A percentile compares a stretch with the other conserved stretches of the same genome.
Evolutionary conservation across 2,329 filamentous ascomycete genomes (phyloP).

Genomic region (Fusarium sacchari): DNA sequence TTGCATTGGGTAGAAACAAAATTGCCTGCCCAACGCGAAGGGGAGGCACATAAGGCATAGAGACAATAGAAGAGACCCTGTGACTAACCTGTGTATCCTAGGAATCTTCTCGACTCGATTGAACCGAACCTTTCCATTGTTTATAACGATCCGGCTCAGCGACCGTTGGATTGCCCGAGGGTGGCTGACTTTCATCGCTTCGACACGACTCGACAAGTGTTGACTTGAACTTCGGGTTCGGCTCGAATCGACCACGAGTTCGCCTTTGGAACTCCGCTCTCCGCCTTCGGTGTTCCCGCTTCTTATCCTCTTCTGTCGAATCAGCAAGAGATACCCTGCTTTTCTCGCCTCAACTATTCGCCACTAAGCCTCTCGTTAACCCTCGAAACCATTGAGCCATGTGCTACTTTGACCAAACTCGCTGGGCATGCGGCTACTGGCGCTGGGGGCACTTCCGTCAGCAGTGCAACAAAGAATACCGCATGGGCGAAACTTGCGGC

Average conservation of each 20-base stretch:
- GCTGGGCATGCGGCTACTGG: constrained; percentile 88
- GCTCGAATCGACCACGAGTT: constrained; percentile 30
- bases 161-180: constrained; percentile 5
- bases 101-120: constrained; percentile 2
- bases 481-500: constrained; percentile 95
- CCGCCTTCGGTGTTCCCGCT: constrained; percentile 24
- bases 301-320: constrained; percentile 27
- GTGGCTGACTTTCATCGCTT: constrained; percentile 8
- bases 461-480: constrained; percentile 94
- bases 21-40: constrained; percentile 5
- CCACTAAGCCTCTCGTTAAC: constrained; percentile 23
- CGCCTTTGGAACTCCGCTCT: constrained; percentile 30
- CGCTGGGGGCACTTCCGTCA: constrained; percentile 94
- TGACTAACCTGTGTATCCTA: constrained; percentile 29
- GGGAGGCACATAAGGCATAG: constrained; percentile 1
- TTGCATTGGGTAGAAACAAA: constrained; percentile 7
- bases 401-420: constrained; percentile 96
- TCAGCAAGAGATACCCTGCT: constrained; percentile 13
- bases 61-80: neutral
- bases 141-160: neutral
- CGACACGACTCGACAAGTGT: constrained; percentile 13
- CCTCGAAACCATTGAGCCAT: constrained; percentile 60
- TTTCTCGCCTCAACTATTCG: constrained; percentile 8
- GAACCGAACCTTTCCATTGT: constrained; percentile 22
- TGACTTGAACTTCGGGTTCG: constrained; percentile 28